Evolutionary conservation across 78 protist species (phyloP).

Genomic region (Cavenderia fasciculata): DNA sequence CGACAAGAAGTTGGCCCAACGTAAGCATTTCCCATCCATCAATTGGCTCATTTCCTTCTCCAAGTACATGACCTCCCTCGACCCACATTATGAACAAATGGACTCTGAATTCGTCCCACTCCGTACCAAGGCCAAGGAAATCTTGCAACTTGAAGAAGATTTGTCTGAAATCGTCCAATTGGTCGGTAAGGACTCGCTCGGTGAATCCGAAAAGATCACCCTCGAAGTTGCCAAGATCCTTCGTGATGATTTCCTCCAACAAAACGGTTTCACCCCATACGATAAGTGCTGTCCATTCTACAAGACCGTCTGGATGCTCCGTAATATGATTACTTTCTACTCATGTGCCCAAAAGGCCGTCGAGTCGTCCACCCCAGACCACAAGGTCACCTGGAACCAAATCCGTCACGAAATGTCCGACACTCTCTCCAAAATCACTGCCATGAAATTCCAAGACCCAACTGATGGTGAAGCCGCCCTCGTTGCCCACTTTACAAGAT

Average conservation of each 20-base stretch:
- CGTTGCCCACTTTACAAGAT: constrained; percentile 5
- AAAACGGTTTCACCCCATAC: constrained; percentile 95
- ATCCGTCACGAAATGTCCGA: constrained; percentile 80
- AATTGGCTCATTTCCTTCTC: constrained; percentile 98
- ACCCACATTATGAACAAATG: constrained; percentile 91
- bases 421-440: constrained; percentile 55
- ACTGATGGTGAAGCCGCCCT: constrained; percentile 77
- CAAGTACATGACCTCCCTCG: constrained; percentile 94
- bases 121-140: constrained; percentile 85
- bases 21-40: constrained; percentile 99
- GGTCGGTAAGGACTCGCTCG: constrained; percentile 99
- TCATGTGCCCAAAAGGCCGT: constrained; percentile 86
- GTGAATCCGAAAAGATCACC: constrained; percentile 98
- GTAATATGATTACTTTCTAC: constrained; percentile 94
- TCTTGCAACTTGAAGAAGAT: constrained; percentile 98
- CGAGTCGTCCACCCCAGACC: constrained; percentile 81
- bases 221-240: constrained; percentile 97
- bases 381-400: constrained; percentile 83
- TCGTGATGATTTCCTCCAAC: constrained; percentile 99
- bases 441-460: constrained; percentile 87
- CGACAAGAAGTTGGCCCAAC: constrained; percentile 99
- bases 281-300: constrained; percentile 99
- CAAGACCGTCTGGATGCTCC: constrained; percentile 98
- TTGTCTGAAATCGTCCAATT: constrained; percentile 99
- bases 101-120: constrained; percentile 91